Base-by-base conservation (phyloP, 2,329 filamentous ascomycete species). In the Fusarium udum region DNA sequence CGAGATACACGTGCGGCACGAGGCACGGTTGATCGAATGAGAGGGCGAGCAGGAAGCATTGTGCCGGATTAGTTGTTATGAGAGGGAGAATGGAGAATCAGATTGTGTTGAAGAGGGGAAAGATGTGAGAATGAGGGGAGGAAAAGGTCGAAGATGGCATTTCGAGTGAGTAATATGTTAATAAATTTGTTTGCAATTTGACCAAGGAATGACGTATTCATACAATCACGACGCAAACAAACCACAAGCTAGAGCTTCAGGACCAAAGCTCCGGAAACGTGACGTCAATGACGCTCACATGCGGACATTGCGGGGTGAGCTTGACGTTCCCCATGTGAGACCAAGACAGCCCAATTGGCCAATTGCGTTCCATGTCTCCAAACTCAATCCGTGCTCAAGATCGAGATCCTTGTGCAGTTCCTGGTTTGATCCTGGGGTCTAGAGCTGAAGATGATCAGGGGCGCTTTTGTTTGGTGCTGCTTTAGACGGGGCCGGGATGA, bases 11-110 rank as follows among this genome's bases (percentile, higher is more conserved):
- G 77, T 24, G 79, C 65, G 37, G 78, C 77, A 45, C 79, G 73
- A 37, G 77, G 79, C 40, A 80, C 58, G 40, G 61, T 65, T 26
- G 77, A 75, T 66, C 80, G 78, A 28, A 77, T 66, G 53, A 81
- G 60, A 45, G 78, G 78, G 61, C 80, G 78, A 49, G 79, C 70
- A 57, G 80, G 37, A 49, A 81, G 78, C 80, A 82, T 82, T 45
- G 53, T 76, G 64, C 37, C 46, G 39, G 32, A 22, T 48, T 61
- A 20, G 22, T 32, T 57, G 16, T 32, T 57, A 15, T 49, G 20
- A 20, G 34, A 31, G 18, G 37, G 32, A 48, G n/a, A 32, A 52
- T 40, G 45, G 28, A 20, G 61, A 61, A 51, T 43, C n/a, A 51
- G 18, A n/a, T 20, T 65, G 32, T 58, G 20, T 34, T 60, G 48